phyloP scores from a whole-genome alignment of 495 filamentous ascomycete species.

The Melanomma pulvis-pyrius region DNA sequence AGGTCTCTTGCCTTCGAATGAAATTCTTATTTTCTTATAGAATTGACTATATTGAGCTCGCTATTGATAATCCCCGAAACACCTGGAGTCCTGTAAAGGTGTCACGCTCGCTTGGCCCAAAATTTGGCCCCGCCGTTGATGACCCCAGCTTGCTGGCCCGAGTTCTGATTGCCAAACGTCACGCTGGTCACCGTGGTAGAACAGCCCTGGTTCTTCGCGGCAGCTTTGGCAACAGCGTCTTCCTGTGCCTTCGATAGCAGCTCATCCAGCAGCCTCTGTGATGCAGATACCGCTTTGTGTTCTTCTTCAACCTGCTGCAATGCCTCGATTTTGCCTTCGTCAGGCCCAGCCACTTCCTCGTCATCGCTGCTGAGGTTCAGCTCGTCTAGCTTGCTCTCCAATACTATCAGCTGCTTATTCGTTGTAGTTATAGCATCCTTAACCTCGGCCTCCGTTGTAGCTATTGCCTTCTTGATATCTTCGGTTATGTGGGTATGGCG shows the following conservation, averaged over 20 bases:
- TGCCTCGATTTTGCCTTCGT: slow-evolving; percentile 15
- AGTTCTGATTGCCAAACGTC: slow-evolving; percentile 5
- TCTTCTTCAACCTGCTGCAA: slow-evolving; percentile 44
- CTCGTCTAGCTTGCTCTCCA: slow-evolving; percentile 38
- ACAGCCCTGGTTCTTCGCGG: not conserved
- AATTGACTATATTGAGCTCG: too few relatives aligned
- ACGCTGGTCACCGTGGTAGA: not conserved
- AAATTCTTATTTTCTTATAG: too few relatives aligned
- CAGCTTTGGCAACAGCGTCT: slow-evolving; percentile 36
- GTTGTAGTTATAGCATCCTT: slow-evolving; percentile 40
- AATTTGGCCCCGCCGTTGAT: not conserved
- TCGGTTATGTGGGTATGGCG: slow-evolving; percentile 40
- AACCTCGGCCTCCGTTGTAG: slow-evolving; percentile 39
- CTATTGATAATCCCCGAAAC: too few relatives aligned
- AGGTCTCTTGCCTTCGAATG: too few relatives aligned
- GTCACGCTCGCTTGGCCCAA: too few relatives aligned
- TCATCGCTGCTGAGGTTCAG: slow-evolving; percentile 33
- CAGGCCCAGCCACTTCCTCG: slow-evolving; percentile 17
- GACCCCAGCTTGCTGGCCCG: not conserved
- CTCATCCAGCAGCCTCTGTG: slow-evolving; percentile 42
- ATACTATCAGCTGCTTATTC: slow-evolving; percentile 40
- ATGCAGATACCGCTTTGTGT: slow-evolving; percentile 38
- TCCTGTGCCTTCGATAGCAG: slow-evolving; percentile 43
- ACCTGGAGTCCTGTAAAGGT: too few relatives aligned
- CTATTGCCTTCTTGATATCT: slow-evolving; percentile 42